Evolutionary conservation across 1,284 basidiomycete genomes (phyloP).

Genomic region (Melampsora americana): DNA sequence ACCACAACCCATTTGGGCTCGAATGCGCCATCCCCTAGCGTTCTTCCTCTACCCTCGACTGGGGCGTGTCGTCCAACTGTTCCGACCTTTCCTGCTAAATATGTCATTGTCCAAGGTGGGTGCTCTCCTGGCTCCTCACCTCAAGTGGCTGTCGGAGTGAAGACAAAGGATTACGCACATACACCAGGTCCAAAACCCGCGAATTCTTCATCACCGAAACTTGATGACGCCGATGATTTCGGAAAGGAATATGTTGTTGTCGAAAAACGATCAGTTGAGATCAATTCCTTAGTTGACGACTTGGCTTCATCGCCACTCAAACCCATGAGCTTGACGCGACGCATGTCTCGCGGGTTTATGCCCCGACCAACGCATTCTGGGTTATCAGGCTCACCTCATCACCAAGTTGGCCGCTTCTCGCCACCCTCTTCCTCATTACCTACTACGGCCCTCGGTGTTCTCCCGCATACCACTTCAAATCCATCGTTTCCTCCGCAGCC

Average conservation of each 20-base stretch:
- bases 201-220: constrained; percentile 2
- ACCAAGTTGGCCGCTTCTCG: neutral
- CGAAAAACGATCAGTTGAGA: constrained; percentile 61
- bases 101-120: constrained; percentile 37
- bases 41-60: constrained; percentile 31
- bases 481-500: constrained; percentile 45
- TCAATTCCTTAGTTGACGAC: constrained; percentile 61
- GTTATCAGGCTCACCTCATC: constrained; percentile 17
- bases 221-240: constrained; percentile 51
- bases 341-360: constrained; percentile 53
- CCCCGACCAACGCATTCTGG: constrained; percentile 46
- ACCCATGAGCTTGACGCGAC: constrained; percentile 53
- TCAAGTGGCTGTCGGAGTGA: constrained; percentile 4
- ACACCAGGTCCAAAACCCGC: constrained; percentile 42
- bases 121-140: constrained; percentile 34
- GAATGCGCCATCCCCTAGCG: constrained; percentile 25
- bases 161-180: constrained; percentile 42
- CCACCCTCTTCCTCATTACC: constrained; percentile 7
- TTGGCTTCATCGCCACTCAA: constrained; percentile 56
- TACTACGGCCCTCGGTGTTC: neutral
- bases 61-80: neutral
- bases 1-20: constrained; percentile 10
- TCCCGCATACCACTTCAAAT: constrained; percentile 17
- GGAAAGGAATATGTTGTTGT: constrained; percentile 61
- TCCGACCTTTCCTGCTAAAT: constrained; percentile 42